Conservation (phyloP, 1,284 basidiomycete species). For the Heterobasidion parviporum region DNA sequence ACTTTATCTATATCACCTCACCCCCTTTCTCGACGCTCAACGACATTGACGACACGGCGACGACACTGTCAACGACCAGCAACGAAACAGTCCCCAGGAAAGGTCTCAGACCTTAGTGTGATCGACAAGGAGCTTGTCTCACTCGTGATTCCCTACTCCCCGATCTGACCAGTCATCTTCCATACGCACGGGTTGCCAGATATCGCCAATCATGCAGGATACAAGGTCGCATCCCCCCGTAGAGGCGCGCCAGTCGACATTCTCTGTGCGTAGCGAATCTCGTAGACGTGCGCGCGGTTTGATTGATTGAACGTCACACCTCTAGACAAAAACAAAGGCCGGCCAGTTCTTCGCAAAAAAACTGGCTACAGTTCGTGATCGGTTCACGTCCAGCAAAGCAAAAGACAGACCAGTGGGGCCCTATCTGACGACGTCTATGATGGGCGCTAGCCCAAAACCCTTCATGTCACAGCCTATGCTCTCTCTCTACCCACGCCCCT, state of each 20-base stretch:
- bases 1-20: no score
- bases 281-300: background rate
- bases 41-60: no score
- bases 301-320: background rate
- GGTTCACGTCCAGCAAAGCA: background rate
- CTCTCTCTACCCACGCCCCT: background rate
- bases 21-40: no score
- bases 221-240: background rate
- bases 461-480: slow-evolving; percentile 4
- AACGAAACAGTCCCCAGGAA: no score
- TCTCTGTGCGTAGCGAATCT: background rate
- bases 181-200: background rate
- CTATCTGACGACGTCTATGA: background rate
- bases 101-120: no score
- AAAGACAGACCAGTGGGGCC: background rate
- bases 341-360: background rate
- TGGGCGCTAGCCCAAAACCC: background rate
- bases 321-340: background rate
- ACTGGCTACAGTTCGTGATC: background rate
- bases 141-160: no score
- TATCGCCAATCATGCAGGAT: background rate
- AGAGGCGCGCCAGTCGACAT: background rate
- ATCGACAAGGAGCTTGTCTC: no score
- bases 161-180: no score
- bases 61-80: no score